phyloP scores from a whole-genome alignment of 768 basidiomycete genomes.

The Suillus variegatus region DNA sequence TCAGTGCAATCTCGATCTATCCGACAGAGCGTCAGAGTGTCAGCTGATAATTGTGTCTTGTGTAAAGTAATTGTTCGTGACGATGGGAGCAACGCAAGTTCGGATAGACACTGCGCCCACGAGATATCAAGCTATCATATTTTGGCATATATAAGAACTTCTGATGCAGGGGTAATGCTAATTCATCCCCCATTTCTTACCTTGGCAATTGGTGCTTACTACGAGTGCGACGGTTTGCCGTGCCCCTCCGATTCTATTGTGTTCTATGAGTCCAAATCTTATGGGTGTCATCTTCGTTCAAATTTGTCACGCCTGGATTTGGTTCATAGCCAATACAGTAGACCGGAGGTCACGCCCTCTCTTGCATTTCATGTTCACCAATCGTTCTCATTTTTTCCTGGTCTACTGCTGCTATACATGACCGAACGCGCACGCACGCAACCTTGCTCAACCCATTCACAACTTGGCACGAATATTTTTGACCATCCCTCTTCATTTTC shows the following conservation, averaged over 20 bases:
- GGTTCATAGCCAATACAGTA: conserved; percentile 66
- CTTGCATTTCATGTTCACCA: conserved; percentile 12
- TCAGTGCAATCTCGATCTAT: conserved; percentile 27
- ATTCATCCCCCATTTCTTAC: background rate
- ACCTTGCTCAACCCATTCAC: background rate
- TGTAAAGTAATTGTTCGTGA: conserved; percentile 24
- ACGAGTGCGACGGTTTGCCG: conserved; percentile 22
- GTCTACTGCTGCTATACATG: background rate
- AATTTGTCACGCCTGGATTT: conserved; percentile 36
- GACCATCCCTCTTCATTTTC: background rate
- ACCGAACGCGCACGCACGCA: background rate
- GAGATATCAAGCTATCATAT: conserved; percentile 3
- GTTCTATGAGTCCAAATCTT: conserved; percentile 42
- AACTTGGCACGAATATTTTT: background rate
- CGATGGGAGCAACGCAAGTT: conserved; percentile 16
- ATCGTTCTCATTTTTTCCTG: conserved; percentile 3
- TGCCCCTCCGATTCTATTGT: conserved; percentile 33
- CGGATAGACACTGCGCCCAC: conserved; percentile 10
- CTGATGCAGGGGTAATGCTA: background rate
- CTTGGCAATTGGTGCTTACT: conserved; percentile 14
- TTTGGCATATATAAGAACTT: conserved; percentile 5
- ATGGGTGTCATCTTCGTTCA: conserved; percentile 33
- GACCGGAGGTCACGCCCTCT: conserved; percentile 39
- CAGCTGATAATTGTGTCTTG: conserved; percentile 19
- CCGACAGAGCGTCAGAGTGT: conserved; percentile 20